These are phyloP conservation scores for Toxoplasma gondii DNA, from an alignment of 169 alveolate species.

Conservation along the genomic window DNA sequence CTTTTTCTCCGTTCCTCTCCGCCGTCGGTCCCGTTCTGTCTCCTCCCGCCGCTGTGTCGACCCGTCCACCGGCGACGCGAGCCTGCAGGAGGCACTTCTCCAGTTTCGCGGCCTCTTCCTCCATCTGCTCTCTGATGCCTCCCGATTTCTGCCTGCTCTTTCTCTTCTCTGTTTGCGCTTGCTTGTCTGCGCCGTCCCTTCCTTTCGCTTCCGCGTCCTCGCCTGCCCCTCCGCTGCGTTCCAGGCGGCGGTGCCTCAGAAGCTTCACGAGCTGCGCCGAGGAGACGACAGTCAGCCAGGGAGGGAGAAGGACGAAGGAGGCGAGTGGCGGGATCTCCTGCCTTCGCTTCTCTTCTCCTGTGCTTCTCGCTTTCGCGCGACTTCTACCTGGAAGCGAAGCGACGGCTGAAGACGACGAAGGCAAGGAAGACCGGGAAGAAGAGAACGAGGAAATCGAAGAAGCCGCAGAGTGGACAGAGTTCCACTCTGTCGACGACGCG, in stretches of 20 bases:
- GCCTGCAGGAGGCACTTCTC: neutral
- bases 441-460: neutral
- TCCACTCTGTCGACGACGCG: no score
- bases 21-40: neutral
- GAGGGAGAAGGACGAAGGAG: neutral
- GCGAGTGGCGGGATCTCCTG: neutral
- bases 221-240: neutral
- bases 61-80: neutral
- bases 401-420: neutral
- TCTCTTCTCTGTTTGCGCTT: neutral
- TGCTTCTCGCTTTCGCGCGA: no score
- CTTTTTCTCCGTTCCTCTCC: neutral
- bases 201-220: neutral
- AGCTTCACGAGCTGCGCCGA: neutral
- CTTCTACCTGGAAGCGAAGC: neutral
- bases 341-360: neutral
- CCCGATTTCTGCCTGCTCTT: neutral
- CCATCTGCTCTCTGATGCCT: neutral
- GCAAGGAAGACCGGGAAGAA: neutral
- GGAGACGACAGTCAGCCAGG: constrained; percentile 1
- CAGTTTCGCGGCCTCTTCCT: neutral
- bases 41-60: neutral
- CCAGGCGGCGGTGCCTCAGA: neutral
- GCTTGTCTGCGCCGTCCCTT: neutral
- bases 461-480: no score